Percentiles rank a stretch among this genome's conserved stretches.
These are phyloP conservation scores for Fomes fomentarius DNA, from an alignment of 1,284 basidiomycete species.

Conservation along the genomic window DNA sequence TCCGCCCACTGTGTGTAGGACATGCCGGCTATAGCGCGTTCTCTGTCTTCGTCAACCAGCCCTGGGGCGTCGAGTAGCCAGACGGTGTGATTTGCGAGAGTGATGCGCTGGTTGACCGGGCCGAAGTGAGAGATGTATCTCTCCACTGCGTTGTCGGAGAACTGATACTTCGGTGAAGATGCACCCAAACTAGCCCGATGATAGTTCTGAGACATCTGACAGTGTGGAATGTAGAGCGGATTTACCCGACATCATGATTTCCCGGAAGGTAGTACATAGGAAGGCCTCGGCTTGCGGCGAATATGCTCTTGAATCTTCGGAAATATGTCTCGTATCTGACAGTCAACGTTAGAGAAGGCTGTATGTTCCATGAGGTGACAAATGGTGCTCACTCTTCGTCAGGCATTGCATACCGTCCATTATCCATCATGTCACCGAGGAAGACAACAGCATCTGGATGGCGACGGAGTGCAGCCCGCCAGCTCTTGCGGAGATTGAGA, in stretches of 20 bases:
- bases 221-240: neutral
- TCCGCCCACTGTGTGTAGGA: conserved; percentile 62
- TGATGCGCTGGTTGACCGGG: conserved; percentile 52
- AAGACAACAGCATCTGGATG: conserved; percentile 79
- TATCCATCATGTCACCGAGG: conserved; percentile 89
- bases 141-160: conserved; percentile 60
- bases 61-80: conserved; percentile 77
- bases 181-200: conserved; percentile 54
- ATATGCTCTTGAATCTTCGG: conserved; percentile 70
- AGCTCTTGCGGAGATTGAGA: conserved; percentile 82
- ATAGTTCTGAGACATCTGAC: conserved; percentile 4
- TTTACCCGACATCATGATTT: conserved; percentile 85
- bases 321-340: conserved; percentile 71
- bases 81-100: conserved; percentile 72
- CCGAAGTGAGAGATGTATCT: conserved; percentile 76
- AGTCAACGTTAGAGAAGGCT: neutral
- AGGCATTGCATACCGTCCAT: conserved; percentile 65
- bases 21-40: conserved; percentile 51
- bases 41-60: conserved; percentile 81
- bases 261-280: conserved; percentile 79
- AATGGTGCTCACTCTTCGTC: conserved; percentile 65
- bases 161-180: conserved; percentile 42
- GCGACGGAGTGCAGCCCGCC: conserved; percentile 67
- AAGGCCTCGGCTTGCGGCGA: conserved; percentile 41
- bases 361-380: neutral